Evolutionary conservation across 75 land plant species (phyloP).

Genomic region (Gnetum montanum): DNA sequence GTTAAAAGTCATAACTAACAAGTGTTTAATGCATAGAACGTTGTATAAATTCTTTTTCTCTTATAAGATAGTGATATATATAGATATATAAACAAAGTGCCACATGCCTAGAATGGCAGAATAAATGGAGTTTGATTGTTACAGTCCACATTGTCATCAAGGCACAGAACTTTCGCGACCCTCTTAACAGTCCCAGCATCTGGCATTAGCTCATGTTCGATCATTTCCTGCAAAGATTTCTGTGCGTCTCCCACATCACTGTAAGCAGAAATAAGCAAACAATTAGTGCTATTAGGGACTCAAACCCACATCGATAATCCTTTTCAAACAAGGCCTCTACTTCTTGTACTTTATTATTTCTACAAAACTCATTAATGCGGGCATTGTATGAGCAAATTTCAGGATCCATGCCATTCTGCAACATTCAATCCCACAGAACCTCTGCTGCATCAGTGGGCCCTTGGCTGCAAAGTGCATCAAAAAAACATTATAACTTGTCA

Average conservation of each 20-base stretch:
- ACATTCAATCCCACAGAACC: slow-evolving; percentile 7
- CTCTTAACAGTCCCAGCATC: slow-evolving; percentile 4
- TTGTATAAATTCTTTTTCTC: too few relatives aligned
- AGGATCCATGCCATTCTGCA: slow-evolving; percentile 13
- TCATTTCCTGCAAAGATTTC: slow-evolving; percentile 6
- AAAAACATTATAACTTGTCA: slow-evolving; percentile 7
- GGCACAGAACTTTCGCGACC: slow-evolving; percentile 5
- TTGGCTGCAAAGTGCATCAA: slow-evolving; percentile 1
- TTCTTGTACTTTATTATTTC: slow-evolving; percentile 14
- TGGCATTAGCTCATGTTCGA: slow-evolving; percentile 1
- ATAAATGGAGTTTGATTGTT: too few relatives aligned
- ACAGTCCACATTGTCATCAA: slow-evolving; percentile 8
- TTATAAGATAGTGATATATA: too few relatives aligned
- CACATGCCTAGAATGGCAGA: too few relatives aligned
- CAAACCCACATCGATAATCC: slow-evolving; percentile 11
- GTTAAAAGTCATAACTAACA: too few relatives aligned
- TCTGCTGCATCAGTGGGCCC: slow-evolving; percentile 6
- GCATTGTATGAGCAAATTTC: slow-evolving; percentile 17
- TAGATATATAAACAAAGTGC: too few relatives aligned
- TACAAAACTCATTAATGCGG: slow-evolving; percentile 21
- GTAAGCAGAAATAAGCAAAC: slow-evolving; percentile 4
- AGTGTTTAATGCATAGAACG: too few relatives aligned
- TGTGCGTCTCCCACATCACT: slow-evolving; percentile 1
- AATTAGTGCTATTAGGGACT: slow-evolving; percentile 1
- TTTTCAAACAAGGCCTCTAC: slow-evolving; percentile 19